These are phyloP conservation scores for Rhododendron ovatum DNA, from an alignment of 148 eudicot species.

Conservation along the genomic window DNA sequence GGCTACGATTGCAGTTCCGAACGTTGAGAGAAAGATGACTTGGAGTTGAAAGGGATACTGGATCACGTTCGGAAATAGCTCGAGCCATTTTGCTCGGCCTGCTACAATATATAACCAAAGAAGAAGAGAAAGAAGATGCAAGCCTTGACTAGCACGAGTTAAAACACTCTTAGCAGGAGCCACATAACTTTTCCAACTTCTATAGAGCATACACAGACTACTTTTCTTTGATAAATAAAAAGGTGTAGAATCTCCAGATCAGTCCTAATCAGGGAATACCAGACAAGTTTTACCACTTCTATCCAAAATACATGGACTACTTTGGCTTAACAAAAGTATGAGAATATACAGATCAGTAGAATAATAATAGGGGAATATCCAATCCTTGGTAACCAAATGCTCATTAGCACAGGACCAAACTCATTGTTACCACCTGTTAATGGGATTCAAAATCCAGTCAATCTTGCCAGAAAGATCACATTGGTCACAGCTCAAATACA, in stretches of 20 bases:
- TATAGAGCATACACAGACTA: too few relatives aligned
- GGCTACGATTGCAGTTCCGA: too few relatives aligned
- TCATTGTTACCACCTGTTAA: background rate
- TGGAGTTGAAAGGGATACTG: too few relatives aligned
- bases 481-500: background rate
- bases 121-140: background rate
- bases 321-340: background rate
- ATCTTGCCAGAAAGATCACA: background rate
- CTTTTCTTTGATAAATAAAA: too few relatives aligned
- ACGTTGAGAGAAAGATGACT: too few relatives aligned
- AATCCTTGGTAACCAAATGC: background rate
- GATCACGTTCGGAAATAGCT: too few relatives aligned
- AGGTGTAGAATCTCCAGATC: too few relatives aligned
- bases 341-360: background rate
- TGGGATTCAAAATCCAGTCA: background rate
- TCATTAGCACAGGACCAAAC: background rate
- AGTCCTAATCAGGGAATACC: too few relatives aligned
- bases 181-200: too few relatives aligned
- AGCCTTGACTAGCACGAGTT: background rate
- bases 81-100: too few relatives aligned
- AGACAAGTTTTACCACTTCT: background rate
- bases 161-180: background rate
- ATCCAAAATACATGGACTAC: background rate
- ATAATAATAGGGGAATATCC: background rate
- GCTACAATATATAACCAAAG: too few relatives aligned